Evolutionary conservation across 1,284 basidiomycete genomes (phyloP).

Genomic region (Sporisorium exsertum): DNA sequence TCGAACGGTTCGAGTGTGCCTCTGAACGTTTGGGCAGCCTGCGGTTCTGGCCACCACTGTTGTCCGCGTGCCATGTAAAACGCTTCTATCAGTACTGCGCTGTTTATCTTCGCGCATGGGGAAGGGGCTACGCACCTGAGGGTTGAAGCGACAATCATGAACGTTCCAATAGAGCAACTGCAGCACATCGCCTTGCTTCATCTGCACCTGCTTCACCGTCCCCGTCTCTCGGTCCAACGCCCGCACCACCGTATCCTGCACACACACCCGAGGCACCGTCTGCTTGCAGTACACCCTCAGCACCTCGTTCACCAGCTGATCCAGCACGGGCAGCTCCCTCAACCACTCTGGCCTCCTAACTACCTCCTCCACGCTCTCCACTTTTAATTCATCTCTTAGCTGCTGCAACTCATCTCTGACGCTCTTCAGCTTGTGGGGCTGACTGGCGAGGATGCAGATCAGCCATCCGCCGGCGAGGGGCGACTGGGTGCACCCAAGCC

Average conservation of each 20-base stretch:
- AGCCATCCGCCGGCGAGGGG: slow-evolving; percentile 24
- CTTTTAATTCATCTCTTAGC: neutral
- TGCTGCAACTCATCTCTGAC: slow-evolving; percentile 1
- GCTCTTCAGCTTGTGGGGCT: neutral
- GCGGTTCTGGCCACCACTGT: slow-evolving; percentile 17
- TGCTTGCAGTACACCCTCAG: slow-evolving; percentile 16
- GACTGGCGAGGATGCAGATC: slow-evolving; percentile 13
- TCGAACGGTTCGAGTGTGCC: slow-evolving; percentile 20
- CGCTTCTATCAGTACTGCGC: neutral
- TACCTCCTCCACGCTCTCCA: neutral
- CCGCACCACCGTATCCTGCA: slow-evolving; percentile 16
- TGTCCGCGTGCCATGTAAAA: too few species aligned
- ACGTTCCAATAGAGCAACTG: slow-evolving; percentile 26
- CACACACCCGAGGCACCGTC: slow-evolving; percentile 19
- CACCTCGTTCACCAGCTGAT: slow-evolving; percentile 20
- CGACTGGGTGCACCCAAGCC: slow-evolving; percentile 21
- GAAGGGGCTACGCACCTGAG: neutral
- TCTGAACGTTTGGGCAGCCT: slow-evolving; percentile 2
- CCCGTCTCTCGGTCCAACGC: neutral
- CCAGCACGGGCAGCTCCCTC: slow-evolving; percentile 15
- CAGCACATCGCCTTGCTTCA: slow-evolving; percentile 25
- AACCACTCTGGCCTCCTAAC: slow-evolving; percentile 11
- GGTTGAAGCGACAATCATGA: slow-evolving; percentile 4
- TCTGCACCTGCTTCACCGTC: slow-evolving; percentile 3
- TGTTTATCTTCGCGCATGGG: neutral